Evolutionary conservation across 2,329 filamentous ascomycete species (phyloP), one percentile per base, ranked within the genome.

Genomic region (Davidsoniella virescens): DNA sequence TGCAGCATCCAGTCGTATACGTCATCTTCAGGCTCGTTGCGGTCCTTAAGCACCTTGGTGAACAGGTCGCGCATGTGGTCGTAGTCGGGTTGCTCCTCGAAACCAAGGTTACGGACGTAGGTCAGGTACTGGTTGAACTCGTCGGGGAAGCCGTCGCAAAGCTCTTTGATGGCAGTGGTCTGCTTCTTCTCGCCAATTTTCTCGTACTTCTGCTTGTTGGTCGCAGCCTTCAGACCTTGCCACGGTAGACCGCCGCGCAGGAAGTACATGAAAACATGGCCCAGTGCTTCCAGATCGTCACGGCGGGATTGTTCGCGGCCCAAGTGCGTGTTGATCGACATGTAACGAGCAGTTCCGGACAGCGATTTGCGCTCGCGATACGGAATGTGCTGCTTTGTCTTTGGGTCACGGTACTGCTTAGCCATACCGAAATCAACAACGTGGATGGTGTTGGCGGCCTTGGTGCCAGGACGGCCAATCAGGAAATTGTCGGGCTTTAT

Each of bases 181-280:
- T 96, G 92, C 73, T 98, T 98, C 82, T 98, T 96, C 73, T 98
- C 90, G 43, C 92, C 92, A 67, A 98, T 98, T 76, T 96, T 96
- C 70, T 98, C 92, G 64, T 98, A 98, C 70, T 98, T 98, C 65
- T 98, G 92, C 78, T 98, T 82, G 66, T 83, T 83, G 44, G 80
- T 83, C 26, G 78, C 80, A 63, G 80, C 79, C 68, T 84, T 84
- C 55, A 84, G 68, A 8, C 79, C 80, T 62, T 84, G 79, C 80
- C 80, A 84, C 36, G 80, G 80, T 50, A 84, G 69, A 6, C 77
- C 78, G 44, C 80, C 80, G n/a, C 79, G 72, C 42, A 84, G 65
- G 64, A 84, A 84, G 65, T 84, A 84, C 71, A 84, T 78, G 64
- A 84, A 83, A 39, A 84, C 79, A 61, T 84, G 80, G 17, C 80